These are phyloP conservation scores for Pseudozyma tsukubaensis DNA, from an alignment of 1,284 basidiomycete species.

Conservation along the genomic window DNA sequence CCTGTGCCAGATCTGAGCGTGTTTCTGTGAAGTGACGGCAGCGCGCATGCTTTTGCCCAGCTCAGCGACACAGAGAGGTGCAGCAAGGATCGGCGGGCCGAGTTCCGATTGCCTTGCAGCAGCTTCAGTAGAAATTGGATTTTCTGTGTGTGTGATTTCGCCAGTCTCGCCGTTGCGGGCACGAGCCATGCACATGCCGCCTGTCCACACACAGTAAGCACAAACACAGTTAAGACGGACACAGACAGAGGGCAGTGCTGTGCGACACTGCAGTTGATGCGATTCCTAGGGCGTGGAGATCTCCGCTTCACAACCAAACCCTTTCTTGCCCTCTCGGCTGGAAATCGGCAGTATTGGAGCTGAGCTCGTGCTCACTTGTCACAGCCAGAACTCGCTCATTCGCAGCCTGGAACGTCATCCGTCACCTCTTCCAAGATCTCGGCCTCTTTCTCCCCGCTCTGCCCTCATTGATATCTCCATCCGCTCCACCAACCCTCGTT, in stretches of 20 bases:
- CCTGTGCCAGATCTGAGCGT: no score
- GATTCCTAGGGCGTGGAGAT: not conserved
- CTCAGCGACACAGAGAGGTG: not conserved
- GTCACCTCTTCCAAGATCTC: not conserved
- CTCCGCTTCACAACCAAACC: not conserved
- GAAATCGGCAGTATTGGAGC: not conserved
- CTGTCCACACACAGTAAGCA: not conserved
- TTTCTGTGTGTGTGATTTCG: not conserved
- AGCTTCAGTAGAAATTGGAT: not conserved
- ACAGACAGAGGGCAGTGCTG: not conserved
- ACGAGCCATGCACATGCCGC: slow-evolving; percentile 2
- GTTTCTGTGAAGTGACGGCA: slow-evolving; percentile 8
- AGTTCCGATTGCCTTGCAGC: not conserved
- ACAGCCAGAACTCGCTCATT: not conserved
- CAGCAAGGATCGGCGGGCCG: not conserved
- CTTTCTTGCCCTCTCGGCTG: not conserved
- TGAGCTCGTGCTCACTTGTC: not conserved
- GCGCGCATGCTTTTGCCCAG: not conserved
- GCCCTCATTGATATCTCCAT: not conserved
- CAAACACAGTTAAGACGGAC: not conserved
- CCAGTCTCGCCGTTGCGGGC: not conserved
- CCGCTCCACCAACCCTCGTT: not conserved
- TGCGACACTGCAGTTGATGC: no score
- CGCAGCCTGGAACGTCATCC: not conserved
- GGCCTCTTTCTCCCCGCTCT: not conserved